A percentile compares a stretch with the other conserved stretches of the same genome.
phyloP scores from a whole-genome alignment of 495 filamentous ascomycete species.

The Viridothelium virens region DNA sequence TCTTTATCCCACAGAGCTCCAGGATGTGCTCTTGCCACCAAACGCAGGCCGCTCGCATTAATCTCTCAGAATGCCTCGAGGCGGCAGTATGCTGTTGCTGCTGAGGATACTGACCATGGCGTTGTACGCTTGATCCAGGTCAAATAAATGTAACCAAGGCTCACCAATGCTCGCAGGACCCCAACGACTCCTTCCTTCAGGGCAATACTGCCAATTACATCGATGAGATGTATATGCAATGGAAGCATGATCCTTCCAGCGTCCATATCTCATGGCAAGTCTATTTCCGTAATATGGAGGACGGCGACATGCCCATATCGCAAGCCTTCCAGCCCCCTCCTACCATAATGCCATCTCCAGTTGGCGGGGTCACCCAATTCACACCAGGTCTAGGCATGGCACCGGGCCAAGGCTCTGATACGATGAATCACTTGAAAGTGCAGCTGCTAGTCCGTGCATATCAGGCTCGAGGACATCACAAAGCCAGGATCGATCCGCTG shows the following conservation, averaged over 20 bases:
- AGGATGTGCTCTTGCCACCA: slow-evolving; percentile 36
- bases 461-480: slow-evolving; percentile 96
- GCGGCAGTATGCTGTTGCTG: slow-evolving; percentile 49
- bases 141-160: background rate
- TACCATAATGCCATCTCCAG: slow-evolving; percentile 71
- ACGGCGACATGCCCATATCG: slow-evolving; percentile 91
- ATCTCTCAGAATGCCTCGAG: slow-evolving; percentile 39
- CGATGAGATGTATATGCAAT: slow-evolving; percentile 98
- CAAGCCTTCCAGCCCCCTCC: slow-evolving; percentile 95
- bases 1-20: slow-evolving; percentile 23
- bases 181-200: slow-evolving; percentile 89
- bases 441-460: slow-evolving; percentile 94
- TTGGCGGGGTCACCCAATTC: slow-evolving; percentile 64
- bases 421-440: slow-evolving; percentile 96
- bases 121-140: slow-evolving; percentile 36
- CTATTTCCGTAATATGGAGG: slow-evolving; percentile 99
- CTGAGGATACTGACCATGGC: slow-evolving; percentile 47
- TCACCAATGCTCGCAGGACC: slow-evolving; percentile 46
- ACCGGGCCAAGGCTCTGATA: slow-evolving; percentile 65
- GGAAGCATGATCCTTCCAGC: slow-evolving; percentile 86
- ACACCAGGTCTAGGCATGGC: slow-evolving; percentile 61
- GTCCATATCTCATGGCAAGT: slow-evolving; percentile 98
- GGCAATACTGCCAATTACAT: slow-evolving; percentile 97
- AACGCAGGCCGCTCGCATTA: slow-evolving; percentile 46
- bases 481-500: slow-evolving; percentile 92